Evolutionary conservation across 345 rosid species (phyloP), one percentile per base, ranked within the genome.

Genomic region (Hibiscus trionum): DNA sequence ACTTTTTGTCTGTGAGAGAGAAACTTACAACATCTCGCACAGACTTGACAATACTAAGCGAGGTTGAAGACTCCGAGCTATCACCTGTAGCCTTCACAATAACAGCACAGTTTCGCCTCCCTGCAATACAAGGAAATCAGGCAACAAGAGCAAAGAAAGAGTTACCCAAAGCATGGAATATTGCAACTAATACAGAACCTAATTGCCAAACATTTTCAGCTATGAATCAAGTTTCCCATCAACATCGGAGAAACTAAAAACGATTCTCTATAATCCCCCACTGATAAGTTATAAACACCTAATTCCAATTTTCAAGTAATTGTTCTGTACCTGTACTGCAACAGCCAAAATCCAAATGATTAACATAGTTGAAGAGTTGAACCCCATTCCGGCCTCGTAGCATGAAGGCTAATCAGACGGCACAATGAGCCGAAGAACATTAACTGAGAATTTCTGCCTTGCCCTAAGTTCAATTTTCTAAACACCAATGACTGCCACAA

Each of bases 1-100:
- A 26, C 42, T 37, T 6, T 37, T 37, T 37, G 17, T 65, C 53
- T 15, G 27, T 49, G 70, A 42, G 7, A 29, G 35, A 64, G 67
- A 26, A 39, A 86, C 97, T 88, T 76, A 88, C 98, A 77, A 84
- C 78, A 82, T 76, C 83, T 79, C 87, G 90, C 65, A 90, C 82
- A 27, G 97, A 81, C 76, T 83, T 76, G 44, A 88, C 75, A 77
- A 88, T 35, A 76, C 76, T 72, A 21, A 94, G 87, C 63, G 95
- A 85, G 69, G 83, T 78, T 37, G 96, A 87, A 78, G 98, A 78
- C 47, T 87, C 90, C 0, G 91, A 83, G 76, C 80, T 85, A 71
- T 90, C 82, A 7, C 88, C 86, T 6, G 73, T 76, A 61, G 97
- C 96, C 77, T 82, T 91, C 72, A 85, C 82, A 68, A 31, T 65